phyloP scores from a whole-genome alignment of 1,139 yeast genomes.

The Sugiyamaella neomexicana region DNA sequence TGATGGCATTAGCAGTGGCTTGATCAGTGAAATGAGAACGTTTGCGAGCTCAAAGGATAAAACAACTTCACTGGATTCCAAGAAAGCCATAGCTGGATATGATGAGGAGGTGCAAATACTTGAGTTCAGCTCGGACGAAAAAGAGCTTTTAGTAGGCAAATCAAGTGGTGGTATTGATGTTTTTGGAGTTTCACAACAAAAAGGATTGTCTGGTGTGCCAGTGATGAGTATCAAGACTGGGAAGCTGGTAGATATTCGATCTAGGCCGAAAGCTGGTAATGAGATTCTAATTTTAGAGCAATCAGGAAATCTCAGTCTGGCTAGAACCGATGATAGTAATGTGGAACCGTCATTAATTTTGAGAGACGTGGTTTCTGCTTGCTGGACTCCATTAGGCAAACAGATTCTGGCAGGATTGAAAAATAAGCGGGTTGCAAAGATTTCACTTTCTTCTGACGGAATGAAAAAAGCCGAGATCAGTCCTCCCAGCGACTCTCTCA shows the following conservation, averaged over 20 bases:
- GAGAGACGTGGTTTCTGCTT: slow-evolving; percentile 31
- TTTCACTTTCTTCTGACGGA: background rate
- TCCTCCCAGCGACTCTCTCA: background rate
- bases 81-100: background rate
- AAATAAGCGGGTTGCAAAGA: slow-evolving; percentile 26
- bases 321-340: background rate
- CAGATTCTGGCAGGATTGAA: slow-evolving; percentile 35
- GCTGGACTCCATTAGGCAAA: slow-evolving; percentile 42
- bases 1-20: slow-evolving; percentile 25
- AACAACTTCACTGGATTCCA: slow-evolving; percentile 2
- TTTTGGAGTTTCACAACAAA: slow-evolving; percentile 8
- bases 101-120: slow-evolving; percentile 18
- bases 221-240: slow-evolving; percentile 5
- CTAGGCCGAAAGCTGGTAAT: slow-evolving; percentile 27
- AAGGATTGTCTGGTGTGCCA: background rate
- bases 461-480: slow-evolving; percentile 5
- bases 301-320: slow-evolving; percentile 14
- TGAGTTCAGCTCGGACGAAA: slow-evolving; percentile 30
- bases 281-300: slow-evolving; percentile 32
- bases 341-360: background rate
- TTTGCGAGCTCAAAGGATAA: slow-evolving; percentile 7
- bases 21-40: slow-evolving; percentile 24
- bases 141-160: slow-evolving; percentile 21
- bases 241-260: slow-evolving; percentile 21
- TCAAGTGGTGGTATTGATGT: slow-evolving; percentile 20